These are phyloP conservation scores for Diaporthe citrichinensis DNA, from an alignment of 2,329 filamentous ascomycete genomes.

Conservation along the genomic window DNA sequence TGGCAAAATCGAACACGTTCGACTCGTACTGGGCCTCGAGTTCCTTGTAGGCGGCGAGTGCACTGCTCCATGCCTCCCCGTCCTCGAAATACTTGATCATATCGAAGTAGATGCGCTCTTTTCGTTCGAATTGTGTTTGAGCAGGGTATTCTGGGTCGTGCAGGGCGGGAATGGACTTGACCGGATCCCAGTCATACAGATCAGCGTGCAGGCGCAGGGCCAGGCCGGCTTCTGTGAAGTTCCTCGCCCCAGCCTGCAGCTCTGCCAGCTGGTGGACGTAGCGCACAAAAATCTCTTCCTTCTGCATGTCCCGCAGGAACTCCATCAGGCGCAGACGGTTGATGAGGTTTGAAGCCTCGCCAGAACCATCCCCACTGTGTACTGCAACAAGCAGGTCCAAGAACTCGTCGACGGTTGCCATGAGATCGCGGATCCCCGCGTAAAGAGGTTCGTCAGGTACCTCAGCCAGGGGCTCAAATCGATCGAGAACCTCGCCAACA, in stretches of 20 bases:
- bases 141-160: slow-evolving; percentile 82
- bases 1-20: slow-evolving; percentile 91
- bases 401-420: slow-evolving; percentile 89
- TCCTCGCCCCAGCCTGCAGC: slow-evolving; percentile 81
- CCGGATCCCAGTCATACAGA: slow-evolving; percentile 90
- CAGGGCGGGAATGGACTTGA: slow-evolving; percentile 74
- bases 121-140: slow-evolving; percentile 91
- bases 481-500: slow-evolving; percentile 84
- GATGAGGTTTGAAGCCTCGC: slow-evolving; percentile 86
- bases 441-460: slow-evolving; percentile 81
- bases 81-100: slow-evolving; percentile 97
- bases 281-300: slow-evolving; percentile 95
- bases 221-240: slow-evolving; percentile 89
- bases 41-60: slow-evolving; percentile 89
- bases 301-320: slow-evolving; percentile 95
- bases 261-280: slow-evolving; percentile 93
- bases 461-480: slow-evolving; percentile 80
- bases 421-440: slow-evolving; percentile 81
- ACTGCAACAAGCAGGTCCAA: slow-evolving; percentile 92
- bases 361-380: slow-evolving; percentile 80
- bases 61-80: slow-evolving; percentile 93
- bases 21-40: slow-evolving; percentile 92
- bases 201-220: slow-evolving; percentile 93
- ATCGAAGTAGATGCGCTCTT: slow-evolving; percentile 91
- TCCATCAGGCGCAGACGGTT: slow-evolving; percentile 94